Evolutionary conservation across 2,329 filamentous ascomycete genomes (phyloP).

Genomic region (Scorias spongiosa): DNA sequence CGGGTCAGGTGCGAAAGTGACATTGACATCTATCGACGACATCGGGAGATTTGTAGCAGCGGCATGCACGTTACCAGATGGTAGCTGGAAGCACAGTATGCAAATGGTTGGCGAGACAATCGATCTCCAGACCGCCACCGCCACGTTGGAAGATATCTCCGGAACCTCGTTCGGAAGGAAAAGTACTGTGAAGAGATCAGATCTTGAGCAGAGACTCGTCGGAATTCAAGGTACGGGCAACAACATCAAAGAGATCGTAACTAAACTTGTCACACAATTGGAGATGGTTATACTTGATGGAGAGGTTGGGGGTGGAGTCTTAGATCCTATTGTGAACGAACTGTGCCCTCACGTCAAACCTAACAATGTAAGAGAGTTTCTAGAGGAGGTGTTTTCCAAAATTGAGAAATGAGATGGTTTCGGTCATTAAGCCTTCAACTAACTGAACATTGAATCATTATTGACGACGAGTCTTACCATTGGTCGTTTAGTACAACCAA

Average conservation of each 20-base stretch:
- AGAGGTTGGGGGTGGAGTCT: constrained; percentile 2
- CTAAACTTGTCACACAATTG: background rate
- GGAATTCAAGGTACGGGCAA: constrained; percentile 12
- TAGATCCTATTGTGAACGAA: constrained; percentile 7
- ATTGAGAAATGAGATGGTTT: background rate
- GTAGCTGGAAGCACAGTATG: constrained; percentile 29
- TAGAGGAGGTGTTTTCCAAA: constrained; percentile 6
- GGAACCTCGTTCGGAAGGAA: constrained; percentile 11
- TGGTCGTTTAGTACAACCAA: too few relatives aligned
- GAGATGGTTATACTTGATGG: constrained; percentile 8
- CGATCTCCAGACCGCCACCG: constrained; percentile 9
- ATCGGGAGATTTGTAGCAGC: constrained; percentile 32
- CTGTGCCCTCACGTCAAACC: constrained; percentile 15
- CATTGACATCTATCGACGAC: constrained; percentile 36
- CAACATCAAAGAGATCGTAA: constrained; percentile 9
- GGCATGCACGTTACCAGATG: constrained; percentile 26
- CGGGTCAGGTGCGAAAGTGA: constrained; percentile 20
- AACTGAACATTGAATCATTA: too few relatives aligned
- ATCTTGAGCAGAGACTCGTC: constrained; percentile 14
- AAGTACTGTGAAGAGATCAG: constrained; percentile 5
- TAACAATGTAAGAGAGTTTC: constrained; percentile 11
- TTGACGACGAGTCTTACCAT: too few relatives aligned
- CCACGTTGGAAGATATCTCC: constrained; percentile 14
- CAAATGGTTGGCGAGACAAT: constrained; percentile 14
- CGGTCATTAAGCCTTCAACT: too few relatives aligned